Conservation (phyloP, 106 monocot species). For the Amphibolis antarctica region DNA sequence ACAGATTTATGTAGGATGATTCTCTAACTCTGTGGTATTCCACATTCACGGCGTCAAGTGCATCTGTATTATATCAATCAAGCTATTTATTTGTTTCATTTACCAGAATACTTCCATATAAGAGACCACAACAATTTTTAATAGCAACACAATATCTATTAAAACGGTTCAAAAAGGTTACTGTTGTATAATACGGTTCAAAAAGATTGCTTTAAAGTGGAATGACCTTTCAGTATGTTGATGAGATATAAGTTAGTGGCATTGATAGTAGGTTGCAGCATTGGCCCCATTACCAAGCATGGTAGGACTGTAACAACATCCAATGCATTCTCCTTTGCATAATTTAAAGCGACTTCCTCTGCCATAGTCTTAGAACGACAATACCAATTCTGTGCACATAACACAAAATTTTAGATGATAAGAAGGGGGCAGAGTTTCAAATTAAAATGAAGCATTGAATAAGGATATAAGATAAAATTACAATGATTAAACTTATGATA, state of each 20-base stretch:
- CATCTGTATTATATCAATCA: too few relatives aligned
- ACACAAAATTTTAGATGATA: not conserved
- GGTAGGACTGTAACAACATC: slow-evolving; percentile 23
- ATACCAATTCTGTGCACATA: slow-evolving; percentile 16
- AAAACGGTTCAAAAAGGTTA: not conserved
- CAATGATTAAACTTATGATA: too few relatives aligned
- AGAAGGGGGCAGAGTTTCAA: too few relatives aligned
- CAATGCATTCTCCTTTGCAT: slow-evolving; percentile 9
- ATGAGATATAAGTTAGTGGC: slow-evolving; percentile 13
- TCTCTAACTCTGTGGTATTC: too few relatives aligned
- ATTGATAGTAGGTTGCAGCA: slow-evolving; percentile 16
- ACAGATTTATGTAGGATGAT: too few relatives aligned
- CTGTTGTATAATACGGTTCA: not conserved
- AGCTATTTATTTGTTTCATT: too few relatives aligned
- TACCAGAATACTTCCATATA: too few relatives aligned
- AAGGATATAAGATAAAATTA: too few relatives aligned
- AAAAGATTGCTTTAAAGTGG: not conserved
- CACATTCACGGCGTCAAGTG: too few relatives aligned
- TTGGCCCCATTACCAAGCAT: slow-evolving; percentile 8
- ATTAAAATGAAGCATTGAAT: too few relatives aligned
- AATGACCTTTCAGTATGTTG: slow-evolving; percentile 11
- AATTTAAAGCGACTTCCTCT: slow-evolving; percentile 11
- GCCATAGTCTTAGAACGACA: slow-evolving; percentile 17
- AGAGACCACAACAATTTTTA: too few relatives aligned
- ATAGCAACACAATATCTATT: too few relatives aligned